phyloP scores from a whole-genome alignment of 2,329 filamentous ascomycete genomes.

The Botrytis byssoidea region DNA sequence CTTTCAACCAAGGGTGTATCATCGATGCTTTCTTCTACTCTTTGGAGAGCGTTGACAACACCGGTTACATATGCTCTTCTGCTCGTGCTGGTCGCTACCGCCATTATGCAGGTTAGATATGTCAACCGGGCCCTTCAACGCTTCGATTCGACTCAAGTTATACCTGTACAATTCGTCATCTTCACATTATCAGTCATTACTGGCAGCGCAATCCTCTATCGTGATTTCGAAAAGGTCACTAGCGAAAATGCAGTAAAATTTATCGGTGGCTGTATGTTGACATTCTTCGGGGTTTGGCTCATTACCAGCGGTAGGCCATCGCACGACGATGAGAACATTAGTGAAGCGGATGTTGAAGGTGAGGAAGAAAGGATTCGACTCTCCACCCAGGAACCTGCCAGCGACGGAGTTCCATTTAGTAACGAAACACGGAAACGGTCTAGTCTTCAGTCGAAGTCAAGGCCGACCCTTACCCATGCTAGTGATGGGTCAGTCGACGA shows the following conservation, averaged over 20 bases:
- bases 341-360: slow-evolving; percentile 59
- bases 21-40: slow-evolving; percentile 86
- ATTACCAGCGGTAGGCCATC: slow-evolving; percentile 80
- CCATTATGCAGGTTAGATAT: slow-evolving; percentile 96
- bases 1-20: slow-evolving; percentile 95
- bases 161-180: slow-evolving; percentile 94
- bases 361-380: slow-evolving; percentile 64
- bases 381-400: slow-evolving; percentile 48
- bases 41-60: slow-evolving; percentile 85
- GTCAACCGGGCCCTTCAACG: slow-evolving; percentile 86
- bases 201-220: slow-evolving; percentile 88
- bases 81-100: slow-evolving; percentile 75
- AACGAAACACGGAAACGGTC: slow-evolving; percentile 23
- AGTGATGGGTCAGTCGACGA: slow-evolving; percentile 28
- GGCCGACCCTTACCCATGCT: slow-evolving; percentile 19
- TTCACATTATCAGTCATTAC: slow-evolving; percentile 96
- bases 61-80: slow-evolving; percentile 89
- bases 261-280: slow-evolving; percentile 83
- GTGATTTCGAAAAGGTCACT: slow-evolving; percentile 86
- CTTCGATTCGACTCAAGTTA: slow-evolving; percentile 97
- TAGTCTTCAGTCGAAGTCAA: slow-evolving; percentile 23
- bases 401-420: slow-evolving; percentile 24
- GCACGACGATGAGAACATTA: slow-evolving; percentile 61
- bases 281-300: slow-evolving; percentile 94
- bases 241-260: slow-evolving; percentile 76